A percentile compares a stretch with the other conserved stretches of the same genome.
Evolutionary conservation across 2,329 filamentous ascomycete genomes (phyloP).

Genomic region (Aspergillus texensis): DNA sequence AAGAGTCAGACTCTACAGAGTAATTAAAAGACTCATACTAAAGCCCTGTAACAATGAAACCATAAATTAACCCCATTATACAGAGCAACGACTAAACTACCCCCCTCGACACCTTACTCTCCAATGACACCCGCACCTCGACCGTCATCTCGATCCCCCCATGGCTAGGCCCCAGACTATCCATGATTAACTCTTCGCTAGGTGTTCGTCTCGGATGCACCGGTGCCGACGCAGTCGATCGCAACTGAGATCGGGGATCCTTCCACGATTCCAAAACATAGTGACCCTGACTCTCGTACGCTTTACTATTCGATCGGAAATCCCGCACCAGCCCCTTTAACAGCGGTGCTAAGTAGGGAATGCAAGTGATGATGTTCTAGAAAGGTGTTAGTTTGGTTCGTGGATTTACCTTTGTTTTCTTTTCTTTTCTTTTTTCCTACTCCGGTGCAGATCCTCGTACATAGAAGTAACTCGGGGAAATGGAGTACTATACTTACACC

Average conservation of each 20-base stretch:
- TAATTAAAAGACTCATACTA: neutral
- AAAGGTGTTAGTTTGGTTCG: neutral
- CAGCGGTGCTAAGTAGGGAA: conserved; percentile 36
- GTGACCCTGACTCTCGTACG: conserved; percentile 32
- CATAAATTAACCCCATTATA: neutral
- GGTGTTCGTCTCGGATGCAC: conserved; percentile 19
- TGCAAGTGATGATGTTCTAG: conserved; percentile 39
- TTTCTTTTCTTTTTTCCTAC: neutral
- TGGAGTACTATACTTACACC: conserved; percentile 43
- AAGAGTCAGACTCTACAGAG: too few species aligned
- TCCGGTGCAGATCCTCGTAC: neutral
- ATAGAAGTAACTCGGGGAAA: too few species aligned
- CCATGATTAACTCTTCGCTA: conserved; percentile 26
- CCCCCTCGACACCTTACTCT: neutral
- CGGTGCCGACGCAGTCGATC: neutral
- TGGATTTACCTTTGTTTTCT: neutral
- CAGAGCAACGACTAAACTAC: neutral
- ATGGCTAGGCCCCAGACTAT: neutral
- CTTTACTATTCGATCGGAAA: conserved; percentile 33
- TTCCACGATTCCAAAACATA: conserved; percentile 31
- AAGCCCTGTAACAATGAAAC: neutral
- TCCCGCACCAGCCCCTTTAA: conserved; percentile 28
- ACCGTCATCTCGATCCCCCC: neutral
- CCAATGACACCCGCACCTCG: neutral
- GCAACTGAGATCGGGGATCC: conserved; percentile 7